Conservation (phyloP, 495 filamentous ascomycete genomes). For the Penicillium egyptiacum region DNA sequence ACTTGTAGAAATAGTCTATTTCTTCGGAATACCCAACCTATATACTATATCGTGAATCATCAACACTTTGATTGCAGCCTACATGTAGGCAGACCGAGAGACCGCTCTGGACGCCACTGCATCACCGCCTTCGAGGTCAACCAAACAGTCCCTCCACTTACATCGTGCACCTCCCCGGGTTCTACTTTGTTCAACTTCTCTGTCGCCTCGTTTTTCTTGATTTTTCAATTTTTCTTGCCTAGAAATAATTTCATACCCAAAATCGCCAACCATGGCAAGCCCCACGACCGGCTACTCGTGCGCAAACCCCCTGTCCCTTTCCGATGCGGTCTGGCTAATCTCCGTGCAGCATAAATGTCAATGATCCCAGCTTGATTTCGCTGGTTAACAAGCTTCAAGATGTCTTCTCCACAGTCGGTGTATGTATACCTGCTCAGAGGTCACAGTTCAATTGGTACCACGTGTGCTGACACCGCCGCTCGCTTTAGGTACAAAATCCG, state of each 20-base stretch:
- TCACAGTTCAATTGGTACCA: slow-evolving; percentile 8
- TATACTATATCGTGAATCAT: background rate
- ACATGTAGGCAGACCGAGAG: slow-evolving; percentile 5
- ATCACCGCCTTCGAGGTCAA: slow-evolving; percentile 33
- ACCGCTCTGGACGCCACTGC: slow-evolving; percentile 23
- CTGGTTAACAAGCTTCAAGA: slow-evolving; percentile 99
- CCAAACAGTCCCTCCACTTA: slow-evolving; percentile 30
- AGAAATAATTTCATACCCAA: slow-evolving; percentile 19
- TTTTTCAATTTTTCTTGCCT: slow-evolving; percentile 9
- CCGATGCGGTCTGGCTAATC: slow-evolving; percentile 34
- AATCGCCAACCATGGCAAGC: slow-evolving; percentile 50
- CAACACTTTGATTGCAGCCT: slow-evolving; percentile 1
- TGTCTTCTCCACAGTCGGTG: slow-evolving; percentile 98
- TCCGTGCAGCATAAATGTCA: slow-evolving; percentile 70
- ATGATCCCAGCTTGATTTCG: slow-evolving; percentile 79
- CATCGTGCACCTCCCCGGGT: slow-evolving; percentile 10
- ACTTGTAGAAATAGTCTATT: background rate
- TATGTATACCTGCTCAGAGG: slow-evolving; percentile 50
- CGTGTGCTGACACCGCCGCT: slow-evolving; percentile 35
- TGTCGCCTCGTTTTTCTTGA: slow-evolving; percentile 9
- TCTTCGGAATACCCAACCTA: background rate
- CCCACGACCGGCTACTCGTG: slow-evolving; percentile 50
- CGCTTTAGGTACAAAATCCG: slow-evolving; percentile 80
- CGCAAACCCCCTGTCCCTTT: slow-evolving; percentile 33
- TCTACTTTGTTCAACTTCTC: slow-evolving; percentile 8